A percentile compares a stretch with the other conserved stretches of the same genome.
Conservation (phyloP, 208 protist genomes). For the Balamuthia mandrillaris region DNA sequence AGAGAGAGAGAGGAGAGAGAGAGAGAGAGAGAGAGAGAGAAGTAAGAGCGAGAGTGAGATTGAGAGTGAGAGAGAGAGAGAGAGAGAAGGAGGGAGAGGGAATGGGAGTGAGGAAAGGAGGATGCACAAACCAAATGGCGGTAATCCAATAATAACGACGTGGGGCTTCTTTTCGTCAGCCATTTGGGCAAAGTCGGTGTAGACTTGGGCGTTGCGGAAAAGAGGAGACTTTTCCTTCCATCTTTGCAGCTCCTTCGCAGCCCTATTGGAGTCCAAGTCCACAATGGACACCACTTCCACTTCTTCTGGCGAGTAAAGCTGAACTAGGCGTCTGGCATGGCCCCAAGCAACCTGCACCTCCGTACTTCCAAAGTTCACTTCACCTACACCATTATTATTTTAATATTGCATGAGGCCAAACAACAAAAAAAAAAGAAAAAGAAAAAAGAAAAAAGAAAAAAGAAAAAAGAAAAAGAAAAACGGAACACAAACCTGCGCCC, state of each 20-base stretch:
- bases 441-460: too few species aligned
- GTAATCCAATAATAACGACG: background rate
- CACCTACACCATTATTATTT: background rate
- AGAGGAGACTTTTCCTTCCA: background rate
- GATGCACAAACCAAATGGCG: background rate
- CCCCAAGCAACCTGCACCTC: background rate
- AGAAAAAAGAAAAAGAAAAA: too few species aligned
- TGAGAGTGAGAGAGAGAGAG: too few species aligned
- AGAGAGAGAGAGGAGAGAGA: too few species aligned
- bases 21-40: too few species aligned
- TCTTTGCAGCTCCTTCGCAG: background rate
- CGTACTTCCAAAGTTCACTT: constrained; percentile 5
- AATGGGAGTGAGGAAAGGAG: too few species aligned
- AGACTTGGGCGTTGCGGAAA: too few species aligned
- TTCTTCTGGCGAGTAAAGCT: background rate
- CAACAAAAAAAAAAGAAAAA: too few species aligned
- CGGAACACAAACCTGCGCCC: too few species aligned
- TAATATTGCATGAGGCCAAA: too few species aligned
- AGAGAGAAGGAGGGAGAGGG: too few species aligned
- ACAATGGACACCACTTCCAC: background rate
- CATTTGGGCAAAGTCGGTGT: background rate
- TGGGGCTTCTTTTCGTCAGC: background rate
- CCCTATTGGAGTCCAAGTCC: background rate
- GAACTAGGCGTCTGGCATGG: background rate
- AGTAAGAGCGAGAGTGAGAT: too few species aligned